Percentiles rank a stretch among this genome's conserved stretches.
phyloP scores from a whole-genome alignment of 2,329 filamentous ascomycete genomes.

The Pestalotiopsis sp. region DNA sequence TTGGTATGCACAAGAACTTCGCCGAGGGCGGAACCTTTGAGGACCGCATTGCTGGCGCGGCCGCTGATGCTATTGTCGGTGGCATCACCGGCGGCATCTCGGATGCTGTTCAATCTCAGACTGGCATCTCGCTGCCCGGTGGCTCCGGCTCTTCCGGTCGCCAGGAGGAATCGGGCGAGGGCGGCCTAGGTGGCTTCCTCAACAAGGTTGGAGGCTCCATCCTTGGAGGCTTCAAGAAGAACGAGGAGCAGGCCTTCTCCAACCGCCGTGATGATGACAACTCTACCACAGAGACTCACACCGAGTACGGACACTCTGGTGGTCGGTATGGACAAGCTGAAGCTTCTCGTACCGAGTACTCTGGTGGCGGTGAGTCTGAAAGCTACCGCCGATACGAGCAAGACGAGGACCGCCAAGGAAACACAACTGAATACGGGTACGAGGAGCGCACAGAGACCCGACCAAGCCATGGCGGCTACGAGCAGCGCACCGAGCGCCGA shows the following conservation, averaged over 20 bases:
- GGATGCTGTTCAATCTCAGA: constrained; percentile 47
- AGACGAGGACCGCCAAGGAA: constrained; percentile 42
- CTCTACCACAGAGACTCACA: constrained; percentile 62
- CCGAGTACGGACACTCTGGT: constrained; percentile 62
- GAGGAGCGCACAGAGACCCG: constrained; percentile 60
- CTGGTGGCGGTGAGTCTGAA: constrained; percentile 57
- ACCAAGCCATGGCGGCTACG: constrained; percentile 54
- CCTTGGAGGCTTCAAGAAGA: constrained; percentile 62
- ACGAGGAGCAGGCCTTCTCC: constrained; percentile 56
- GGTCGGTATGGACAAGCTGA: constrained; percentile 64
- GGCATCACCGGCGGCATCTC: constrained; percentile 59
- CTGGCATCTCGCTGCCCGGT: constrained; percentile 32
- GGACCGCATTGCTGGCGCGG: constrained; percentile 58
- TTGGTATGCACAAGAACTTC: constrained; percentile 75
- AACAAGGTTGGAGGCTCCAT: constrained; percentile 69
- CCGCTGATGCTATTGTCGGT: constrained; percentile 58
- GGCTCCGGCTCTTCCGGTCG: constrained; percentile 23
- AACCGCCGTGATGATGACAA: constrained; percentile 58
- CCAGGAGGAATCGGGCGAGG: constrained; percentile 54
- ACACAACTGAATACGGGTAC: constrained; percentile 56
- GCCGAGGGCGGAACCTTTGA: constrained; percentile 49
- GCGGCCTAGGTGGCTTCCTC: constrained; percentile 70
- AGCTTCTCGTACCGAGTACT: constrained; percentile 60
- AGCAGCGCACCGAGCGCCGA: constrained; percentile 59
- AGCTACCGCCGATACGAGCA: constrained; percentile 68